Evolutionary conservation across 768 basidiomycete genomes (phyloP).

Genomic region (Piloderma croceum): DNA sequence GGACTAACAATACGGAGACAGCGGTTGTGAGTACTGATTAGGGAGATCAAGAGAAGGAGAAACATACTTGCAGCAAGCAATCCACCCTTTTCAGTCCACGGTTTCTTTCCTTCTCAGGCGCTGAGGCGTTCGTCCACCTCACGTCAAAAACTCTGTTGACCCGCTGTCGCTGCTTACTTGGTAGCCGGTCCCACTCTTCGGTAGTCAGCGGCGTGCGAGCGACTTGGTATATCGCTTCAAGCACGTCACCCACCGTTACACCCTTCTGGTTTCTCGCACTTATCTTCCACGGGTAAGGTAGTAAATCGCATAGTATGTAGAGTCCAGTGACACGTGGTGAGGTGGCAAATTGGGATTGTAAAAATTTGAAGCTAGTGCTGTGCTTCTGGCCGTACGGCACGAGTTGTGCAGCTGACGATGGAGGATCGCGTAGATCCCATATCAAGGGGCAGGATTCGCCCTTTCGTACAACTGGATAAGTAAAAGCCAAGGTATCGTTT

Average conservation of each 20-base stretch:
- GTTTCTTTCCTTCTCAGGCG: conserved; percentile 30
- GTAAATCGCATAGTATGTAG: conserved; percentile 41
- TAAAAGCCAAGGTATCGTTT: neutral
- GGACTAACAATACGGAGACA: no score
- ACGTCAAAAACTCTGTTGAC: conserved; percentile 37
- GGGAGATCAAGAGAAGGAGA: no score
- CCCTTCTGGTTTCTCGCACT: conserved; percentile 35
- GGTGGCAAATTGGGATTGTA: conserved; percentile 40
- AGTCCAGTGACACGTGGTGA: conserved; percentile 34
- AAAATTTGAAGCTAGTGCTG: conserved; percentile 18
- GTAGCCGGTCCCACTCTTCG: conserved; percentile 39
- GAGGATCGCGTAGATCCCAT: conserved; percentile 49
- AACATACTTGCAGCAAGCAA: conserved; percentile 41
- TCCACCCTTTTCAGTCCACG: conserved; percentile 46
- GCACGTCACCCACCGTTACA: conserved; percentile 49
- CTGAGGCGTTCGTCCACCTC: conserved; percentile 37
- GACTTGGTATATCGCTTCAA: conserved; percentile 39
- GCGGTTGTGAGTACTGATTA: no score
- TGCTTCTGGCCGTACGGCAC: conserved; percentile 18
- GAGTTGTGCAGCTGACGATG: conserved; percentile 27
- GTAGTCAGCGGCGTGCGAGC: conserved; percentile 34
- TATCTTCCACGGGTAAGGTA: conserved; percentile 40
- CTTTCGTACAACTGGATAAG: conserved; percentile 4
- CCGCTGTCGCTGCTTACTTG: conserved; percentile 36
- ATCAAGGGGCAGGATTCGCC: conserved; percentile 29